Percentiles rank a stretch among this genome's conserved stretches.
Evolutionary conservation across 2,329 filamentous ascomycete genomes (phyloP).

Genomic region (Lachnellula hyalina): DNA sequence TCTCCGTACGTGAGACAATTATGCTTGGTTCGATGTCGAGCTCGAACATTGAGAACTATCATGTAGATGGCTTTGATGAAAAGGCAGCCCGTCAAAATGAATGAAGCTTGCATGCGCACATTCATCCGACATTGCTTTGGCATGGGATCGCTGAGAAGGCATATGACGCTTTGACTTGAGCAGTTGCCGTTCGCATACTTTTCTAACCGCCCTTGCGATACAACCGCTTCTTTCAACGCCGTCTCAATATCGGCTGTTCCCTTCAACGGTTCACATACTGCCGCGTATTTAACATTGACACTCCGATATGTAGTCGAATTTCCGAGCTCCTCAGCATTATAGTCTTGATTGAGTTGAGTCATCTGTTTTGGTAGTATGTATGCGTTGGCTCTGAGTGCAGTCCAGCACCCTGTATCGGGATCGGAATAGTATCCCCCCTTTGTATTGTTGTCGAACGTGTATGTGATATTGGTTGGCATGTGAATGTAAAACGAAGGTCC

Average conservation of each 20-base stretch:
- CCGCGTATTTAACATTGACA: constrained; percentile 10
- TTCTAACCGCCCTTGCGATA: background rate
- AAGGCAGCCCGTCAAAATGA: constrained; percentile 17
- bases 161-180: background rate
- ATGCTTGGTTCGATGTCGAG: constrained; percentile 12
- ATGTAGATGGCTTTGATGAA: constrained; percentile 21
- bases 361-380: constrained; percentile 11
- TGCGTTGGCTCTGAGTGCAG: constrained; percentile 9
- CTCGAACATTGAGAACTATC: constrained; percentile 15
- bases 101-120: constrained; percentile 21
- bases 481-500: constrained; percentile 18
- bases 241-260: background rate
- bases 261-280: constrained; percentile 7
- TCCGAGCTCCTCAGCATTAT: background rate
- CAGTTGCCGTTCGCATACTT: constrained; percentile 5
- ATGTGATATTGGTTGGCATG: constrained; percentile 9
- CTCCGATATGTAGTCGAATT: constrained; percentile 12
- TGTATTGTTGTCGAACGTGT: background rate
- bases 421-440: background rate
- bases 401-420: constrained; percentile 14
- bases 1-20: constrained; percentile 19
- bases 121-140: constrained; percentile 14
- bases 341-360: background rate
- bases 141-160: constrained; percentile 2
- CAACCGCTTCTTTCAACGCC: constrained; percentile 1